Base-by-base conservation (phyloP, 305 asterid genomes). In the Rubia tinctorum region DNA sequence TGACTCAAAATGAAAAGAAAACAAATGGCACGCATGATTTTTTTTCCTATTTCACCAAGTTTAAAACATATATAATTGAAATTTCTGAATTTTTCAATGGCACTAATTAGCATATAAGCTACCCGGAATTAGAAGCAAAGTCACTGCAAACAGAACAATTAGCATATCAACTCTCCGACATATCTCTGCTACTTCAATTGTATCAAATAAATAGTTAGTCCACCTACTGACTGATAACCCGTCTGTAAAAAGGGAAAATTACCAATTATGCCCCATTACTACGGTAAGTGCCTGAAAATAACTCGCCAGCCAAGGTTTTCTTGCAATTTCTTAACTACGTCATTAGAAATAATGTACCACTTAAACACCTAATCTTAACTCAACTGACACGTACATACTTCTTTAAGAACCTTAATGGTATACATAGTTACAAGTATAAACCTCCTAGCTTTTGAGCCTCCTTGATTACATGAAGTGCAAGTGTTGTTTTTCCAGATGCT, bases 371-470 rank as follows among this genome's bases (percentile, higher is more conserved):
- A 64, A 25, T 39, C 78, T 22, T n/a, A 55, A 43, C 60, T 14
- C 34, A 56, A 8, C 30, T 9, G 43, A 40, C 27, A 71, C 60
- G 39, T 61, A 12, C 15, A 71, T 55, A 37, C 30, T 6, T 25
- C 37, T 70, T 11, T 69, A 63, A 40, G 11, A 70, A 65, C 25
- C 42, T 73, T 61, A 73, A 59, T 11, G 49, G 76, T 37, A 73
- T 71, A 43, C n/a, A 27, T 69, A 66, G 37, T 55, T 37, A 59
- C 8, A 73, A 43, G n/a, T 63, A 56, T 14, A 68, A 71, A 94
- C 99, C 99, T 92, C 98, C 98, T 74, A 87, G 96, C 85, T 86
- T 92, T 71, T 95, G 99, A 75, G 99, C 99, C 88, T 95, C 98
- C 84, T 81, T 90, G 80, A 95, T 83, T 30, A 88, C 88, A 84